Evolutionary conservation across 441 rosid genomes (phyloP), one percentile per base, ranked within the genome.

Genomic region (Lepidium campestre): DNA sequence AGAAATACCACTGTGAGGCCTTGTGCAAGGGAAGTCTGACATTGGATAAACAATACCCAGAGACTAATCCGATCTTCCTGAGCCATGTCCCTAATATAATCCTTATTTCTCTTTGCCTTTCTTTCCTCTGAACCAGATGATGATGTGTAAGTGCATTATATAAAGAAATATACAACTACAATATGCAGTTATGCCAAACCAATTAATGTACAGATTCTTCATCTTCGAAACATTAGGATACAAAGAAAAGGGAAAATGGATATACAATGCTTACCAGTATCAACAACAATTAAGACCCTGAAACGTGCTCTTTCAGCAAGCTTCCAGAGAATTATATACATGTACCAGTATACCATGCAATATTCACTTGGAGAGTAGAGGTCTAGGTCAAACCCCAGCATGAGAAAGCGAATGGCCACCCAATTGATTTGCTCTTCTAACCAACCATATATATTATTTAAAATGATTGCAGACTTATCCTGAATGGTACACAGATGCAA

Each of bases 321-420:
- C 80, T 85, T 91, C 82, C 82, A 74, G 57, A 86, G 79, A 62
- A 80, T 87, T 22, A 78, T 82, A 69, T 89, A 88, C 57, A 83
- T 62, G 57, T 91, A 94, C 99, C 99, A 94, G 78, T 94, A 94
- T 6, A 91, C 96, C 98, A 94, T 89, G 82, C 97, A 88, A 80
- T 85, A 89, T 81, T 94, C 98, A 68, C 80, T 67, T 0, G 89
- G 83, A 55, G 97, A 88, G 79, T 89, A 94, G 49, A 91, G 97
- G 59, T 94, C 98, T 84, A 94, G 79, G 50, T 94, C 97, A 71
- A 94, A 94, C 52, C 99, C 99, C 80, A 91, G 80, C 49, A 79
- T 73, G 59, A 94, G 91, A 83, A 88, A 94, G 45, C 94, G 89
- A 59, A 78, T 82, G 45, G 96, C 97, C 75, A 91, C 89, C 99